These are phyloP conservation scores for Nitzschia sp. DNA, from an alignment of 108 stramenopile species.

Conservation along the genomic window DNA sequence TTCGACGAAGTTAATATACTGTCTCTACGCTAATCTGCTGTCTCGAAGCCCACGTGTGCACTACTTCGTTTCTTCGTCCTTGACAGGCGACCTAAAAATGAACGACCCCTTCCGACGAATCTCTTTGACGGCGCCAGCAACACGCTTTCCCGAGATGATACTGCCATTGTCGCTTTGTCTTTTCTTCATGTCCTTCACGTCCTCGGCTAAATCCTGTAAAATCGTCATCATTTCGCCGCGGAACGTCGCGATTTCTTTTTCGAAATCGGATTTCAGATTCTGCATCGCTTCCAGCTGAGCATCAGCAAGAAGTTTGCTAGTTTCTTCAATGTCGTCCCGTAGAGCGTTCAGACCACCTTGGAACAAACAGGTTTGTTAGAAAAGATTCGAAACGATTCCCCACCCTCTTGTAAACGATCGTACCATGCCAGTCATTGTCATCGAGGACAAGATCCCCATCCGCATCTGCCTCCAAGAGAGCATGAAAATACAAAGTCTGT, in stretches of 20 bases:
- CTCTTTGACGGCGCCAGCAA: slow-evolving; percentile 31
- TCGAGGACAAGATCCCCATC: slow-evolving; percentile 34
- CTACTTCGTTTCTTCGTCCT: slow-evolving; percentile 7
- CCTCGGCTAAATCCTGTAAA: slow-evolving; percentile 16
- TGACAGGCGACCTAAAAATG: not conserved
- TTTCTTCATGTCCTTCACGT: slow-evolving; percentile 19
- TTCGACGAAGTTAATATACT: not conserved
- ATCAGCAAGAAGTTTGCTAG: slow-evolving; percentile 5
- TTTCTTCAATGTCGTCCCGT: slow-evolving; percentile 29
- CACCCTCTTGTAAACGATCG: not conserved
- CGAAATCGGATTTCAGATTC: slow-evolving; percentile 21
- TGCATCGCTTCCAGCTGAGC: slow-evolving; percentile 17
- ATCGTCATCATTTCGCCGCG: slow-evolving; percentile 13
- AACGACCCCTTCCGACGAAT: slow-evolving; percentile 20
- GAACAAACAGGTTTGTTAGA: not conserved
- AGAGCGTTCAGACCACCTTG: slow-evolving; percentile 37
- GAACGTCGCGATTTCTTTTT: slow-evolving; percentile 18
- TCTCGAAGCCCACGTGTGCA: too few relatives aligned
- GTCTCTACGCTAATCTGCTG: too few relatives aligned
- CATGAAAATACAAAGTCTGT: slow-evolving; percentile 36
- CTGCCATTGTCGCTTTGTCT: slow-evolving; percentile 18
- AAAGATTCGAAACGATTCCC: not conserved
- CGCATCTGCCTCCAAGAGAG: slow-evolving; percentile 34
- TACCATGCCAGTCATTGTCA: slow-evolving; percentile 43
- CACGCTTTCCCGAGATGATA: slow-evolving; percentile 24